Percentiles rank a stretch among this genome's conserved stretches.
Evolutionary conservation across 768 basidiomycete genomes (phyloP).

Genomic region (Suillus fuscotomentosus): DNA sequence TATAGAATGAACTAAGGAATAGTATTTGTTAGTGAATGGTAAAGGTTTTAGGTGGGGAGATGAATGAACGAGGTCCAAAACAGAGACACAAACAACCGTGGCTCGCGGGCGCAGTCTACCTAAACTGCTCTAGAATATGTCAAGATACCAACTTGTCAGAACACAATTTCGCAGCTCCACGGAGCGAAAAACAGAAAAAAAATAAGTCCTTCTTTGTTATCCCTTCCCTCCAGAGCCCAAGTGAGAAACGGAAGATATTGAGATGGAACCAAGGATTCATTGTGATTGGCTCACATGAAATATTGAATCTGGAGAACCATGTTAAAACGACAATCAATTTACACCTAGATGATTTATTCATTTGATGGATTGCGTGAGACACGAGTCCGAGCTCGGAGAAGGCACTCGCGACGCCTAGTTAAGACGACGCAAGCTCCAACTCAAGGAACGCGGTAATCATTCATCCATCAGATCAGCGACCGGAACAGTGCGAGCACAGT

Average conservation of each 20-base stretch:
- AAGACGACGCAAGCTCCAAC: background rate
- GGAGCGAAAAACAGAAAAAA: background rate
- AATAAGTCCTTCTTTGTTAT: background rate
- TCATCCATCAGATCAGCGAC: background rate
- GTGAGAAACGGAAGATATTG: background rate
- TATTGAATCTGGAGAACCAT: background rate
- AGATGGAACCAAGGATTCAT: background rate
- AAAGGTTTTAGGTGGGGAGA: background rate
- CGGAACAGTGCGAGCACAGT: background rate
- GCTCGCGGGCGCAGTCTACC: background rate
- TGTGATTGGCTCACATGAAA: constrained; percentile 2
- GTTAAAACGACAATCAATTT: background rate
- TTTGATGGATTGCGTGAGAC: background rate
- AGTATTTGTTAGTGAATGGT: constrained; percentile 10
- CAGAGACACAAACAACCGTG: background rate
- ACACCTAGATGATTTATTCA: background rate
- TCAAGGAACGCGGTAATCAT: background rate
- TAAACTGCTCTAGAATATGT: background rate
- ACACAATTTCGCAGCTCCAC: background rate
- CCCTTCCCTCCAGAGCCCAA: background rate
- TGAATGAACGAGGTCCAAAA: background rate
- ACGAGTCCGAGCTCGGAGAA: background rate
- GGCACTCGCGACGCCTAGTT: background rate
- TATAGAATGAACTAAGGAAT: constrained; percentile 18
- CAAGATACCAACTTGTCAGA: background rate